These are phyloP conservation scores for Cordyceps fumosorosea DNA, from an alignment of 2,329 filamentous ascomycete species.

Conservation along the genomic window DNA sequence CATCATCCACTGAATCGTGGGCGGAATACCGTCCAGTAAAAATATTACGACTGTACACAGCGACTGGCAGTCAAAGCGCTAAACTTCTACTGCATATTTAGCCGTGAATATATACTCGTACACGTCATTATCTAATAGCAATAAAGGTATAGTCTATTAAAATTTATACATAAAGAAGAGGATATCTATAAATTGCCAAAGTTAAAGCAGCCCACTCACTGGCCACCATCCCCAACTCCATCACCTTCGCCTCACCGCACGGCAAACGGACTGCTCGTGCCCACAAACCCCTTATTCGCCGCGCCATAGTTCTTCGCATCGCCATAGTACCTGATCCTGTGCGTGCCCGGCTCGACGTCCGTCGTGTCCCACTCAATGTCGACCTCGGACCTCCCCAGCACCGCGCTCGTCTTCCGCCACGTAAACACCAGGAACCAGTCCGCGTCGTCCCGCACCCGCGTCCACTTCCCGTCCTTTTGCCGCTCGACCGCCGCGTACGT, in stretches of 20 bases:
- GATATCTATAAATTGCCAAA: not conserved
- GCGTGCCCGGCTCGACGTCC: slow-evolving; percentile 56
- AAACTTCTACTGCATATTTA: too few relatives aligned
- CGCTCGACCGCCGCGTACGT: slow-evolving; percentile 75
- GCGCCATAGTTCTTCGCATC: slow-evolving; percentile 63
- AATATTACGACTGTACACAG: too few relatives aligned
- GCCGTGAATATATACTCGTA: too few relatives aligned
- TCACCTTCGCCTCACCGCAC: slow-evolving; percentile 44
- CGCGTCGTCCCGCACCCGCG: slow-evolving; percentile 59
- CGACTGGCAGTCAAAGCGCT: too few relatives aligned
- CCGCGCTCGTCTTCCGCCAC: slow-evolving; percentile 66
- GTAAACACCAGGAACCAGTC: slow-evolving; percentile 81
- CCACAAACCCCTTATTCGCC: slow-evolving; percentile 62
- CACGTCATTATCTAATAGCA: too few relatives aligned
- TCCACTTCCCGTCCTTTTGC: slow-evolving; percentile 50
- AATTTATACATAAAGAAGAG: not conserved
- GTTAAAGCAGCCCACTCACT: not conserved
- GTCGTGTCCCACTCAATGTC: slow-evolving; percentile 66
- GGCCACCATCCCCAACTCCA: too few relatives aligned
- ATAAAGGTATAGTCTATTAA: too few relatives aligned
- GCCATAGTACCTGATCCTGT: slow-evolving; percentile 76
- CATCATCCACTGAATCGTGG: too few relatives aligned
- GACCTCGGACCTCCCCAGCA: slow-evolving; percentile 72
- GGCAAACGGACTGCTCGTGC: slow-evolving; percentile 50
- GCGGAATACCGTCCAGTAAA: too few relatives aligned